Evolutionary conservation across 345 rosid genomes (phyloP), one percentile per base, ranked within the genome.

Genomic region (Euphorbia lathyris): DNA sequence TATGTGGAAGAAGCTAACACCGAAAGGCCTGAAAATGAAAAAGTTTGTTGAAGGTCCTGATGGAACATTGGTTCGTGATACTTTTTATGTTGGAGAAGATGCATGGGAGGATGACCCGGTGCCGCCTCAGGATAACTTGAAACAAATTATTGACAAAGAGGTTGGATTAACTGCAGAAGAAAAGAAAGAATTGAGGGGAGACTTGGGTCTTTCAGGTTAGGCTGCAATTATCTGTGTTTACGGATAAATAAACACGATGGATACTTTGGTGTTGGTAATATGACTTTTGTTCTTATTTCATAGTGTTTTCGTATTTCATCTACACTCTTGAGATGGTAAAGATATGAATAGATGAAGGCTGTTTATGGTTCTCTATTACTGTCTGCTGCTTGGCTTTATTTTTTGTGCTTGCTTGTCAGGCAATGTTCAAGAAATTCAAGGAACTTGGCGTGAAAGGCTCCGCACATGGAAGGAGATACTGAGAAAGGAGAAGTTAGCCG

Each of bases 11-110:
- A 90, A 87, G 84, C 74, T 87, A 63, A 83, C 84, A 25, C 96
- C 96, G 6, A 90, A 89, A 86, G 97, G 97, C 68, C 81, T 93
- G 77, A 93, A 85, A 81, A 79, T 93, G 82, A 93, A 91, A 77
- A 89, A 89, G 81, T 88, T 85, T 70, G 75, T 91, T 50, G 83
- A 91, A 85, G 85, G 85, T 57, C 91, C 91, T 42, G 86, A 86
- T 83, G 96, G 98, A 68, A 87, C 89, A 34, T 82, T 91, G 69
- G 67, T 89, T 80, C 94, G 83, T 50, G 98, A 93, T 74, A 84
- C 80, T 68, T 80, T 92, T 66, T 93, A 86, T 82, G 92, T 91
- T 70, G 98, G 98, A 73, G 97, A 93, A 85, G 87, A 81, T 84
- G 97, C 94, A 60, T 93, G 97, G 97, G 84, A 84, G 71, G 92